A percentile compares a stretch with the other conserved stretches of the same genome.
phyloP scores from a whole-genome alignment of 164 flowering plant species.

The Vitis amurensis region DNA sequence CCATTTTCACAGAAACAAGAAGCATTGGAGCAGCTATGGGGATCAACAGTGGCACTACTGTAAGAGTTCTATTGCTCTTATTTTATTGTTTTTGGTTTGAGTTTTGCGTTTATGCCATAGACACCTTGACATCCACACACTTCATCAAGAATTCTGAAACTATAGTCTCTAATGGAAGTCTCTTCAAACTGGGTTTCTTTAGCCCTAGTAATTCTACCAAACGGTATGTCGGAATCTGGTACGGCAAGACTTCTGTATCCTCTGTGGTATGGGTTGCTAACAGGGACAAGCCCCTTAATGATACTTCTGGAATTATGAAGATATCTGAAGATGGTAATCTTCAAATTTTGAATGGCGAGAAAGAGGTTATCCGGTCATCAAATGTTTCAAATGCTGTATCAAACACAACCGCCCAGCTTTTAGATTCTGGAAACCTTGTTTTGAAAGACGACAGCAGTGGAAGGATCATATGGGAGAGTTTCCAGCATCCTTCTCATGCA shows the following conservation, averaged over 20 bases:
- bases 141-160: conserved; percentile 10
- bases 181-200: conserved; percentile 42
- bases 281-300: conserved; percentile 32
- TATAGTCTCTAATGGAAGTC: conserved; percentile 10
- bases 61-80: neutral
- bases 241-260: conserved; percentile 7
- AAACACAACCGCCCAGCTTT: conserved; percentile 7
- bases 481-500: conserved; percentile 24
- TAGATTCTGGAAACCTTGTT: conserved; percentile 31
- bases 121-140: conserved; percentile 7
- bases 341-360: conserved; percentile 14
- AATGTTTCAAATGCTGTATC: conserved; percentile 11
- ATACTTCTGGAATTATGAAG: conserved; percentile 24
- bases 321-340: conserved; percentile 32
- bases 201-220: conserved; percentile 26
- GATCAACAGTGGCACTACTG: too few species aligned
- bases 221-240: conserved; percentile 42
- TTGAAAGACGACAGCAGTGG: conserved; percentile 12
- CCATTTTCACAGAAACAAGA: too few species aligned
- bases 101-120: conserved; percentile 6
- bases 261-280: conserved; percentile 48
- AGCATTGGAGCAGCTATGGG: too few species aligned
- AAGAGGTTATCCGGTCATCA: conserved; percentile 28
- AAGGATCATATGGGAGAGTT: conserved; percentile 27
- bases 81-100: neutral